Percentiles rank a stretch among this genome's conserved stretches.
phyloP scores from a whole-genome alignment of 805 yeast genomes.

The Candida broadrunensis region DNA sequence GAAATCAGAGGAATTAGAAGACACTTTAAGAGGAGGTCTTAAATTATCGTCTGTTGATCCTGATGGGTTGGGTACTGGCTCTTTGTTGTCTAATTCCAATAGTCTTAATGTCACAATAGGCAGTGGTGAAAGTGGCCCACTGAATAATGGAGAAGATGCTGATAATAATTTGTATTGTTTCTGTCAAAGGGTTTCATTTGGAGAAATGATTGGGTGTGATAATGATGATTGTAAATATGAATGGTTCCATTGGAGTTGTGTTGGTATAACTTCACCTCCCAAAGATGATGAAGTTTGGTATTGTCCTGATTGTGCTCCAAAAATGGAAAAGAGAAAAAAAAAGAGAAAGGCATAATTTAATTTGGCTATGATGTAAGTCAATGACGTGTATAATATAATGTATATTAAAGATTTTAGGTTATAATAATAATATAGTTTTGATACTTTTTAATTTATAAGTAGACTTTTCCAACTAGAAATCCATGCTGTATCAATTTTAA shows the following conservation, averaged over 20 bases:
- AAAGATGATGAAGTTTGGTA: constrained; percentile 81
- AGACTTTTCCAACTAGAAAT: no score
- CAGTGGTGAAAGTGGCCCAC: constrained; percentile 17
- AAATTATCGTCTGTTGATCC: neutral
- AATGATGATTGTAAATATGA: constrained; percentile 82
- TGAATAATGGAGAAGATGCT: constrained; percentile 36
- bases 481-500: no score
- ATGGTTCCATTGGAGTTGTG: constrained; percentile 97
- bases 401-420: no score
- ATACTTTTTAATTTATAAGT: no score
- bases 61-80: constrained; percentile 3
- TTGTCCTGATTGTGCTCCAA: constrained; percentile 76
- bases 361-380: neutral
- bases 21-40: constrained; percentile 4
- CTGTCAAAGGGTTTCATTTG: constrained; percentile 93
- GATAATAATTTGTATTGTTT: constrained; percentile 67
- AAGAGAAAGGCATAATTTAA: constrained; percentile 25
- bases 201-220: constrained; percentile 98
- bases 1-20: constrained; percentile 22
- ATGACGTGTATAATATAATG: neutral
- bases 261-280: constrained; percentile 85
- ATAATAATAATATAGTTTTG: no score
- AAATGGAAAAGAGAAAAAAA: constrained; percentile 44
- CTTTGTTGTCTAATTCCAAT: neutral
- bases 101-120: constrained; percentile 9